These are phyloP conservation scores for Microcera coccophila DNA, from an alignment of 2,329 filamentous ascomycete species.

Conservation along the genomic window DNA sequence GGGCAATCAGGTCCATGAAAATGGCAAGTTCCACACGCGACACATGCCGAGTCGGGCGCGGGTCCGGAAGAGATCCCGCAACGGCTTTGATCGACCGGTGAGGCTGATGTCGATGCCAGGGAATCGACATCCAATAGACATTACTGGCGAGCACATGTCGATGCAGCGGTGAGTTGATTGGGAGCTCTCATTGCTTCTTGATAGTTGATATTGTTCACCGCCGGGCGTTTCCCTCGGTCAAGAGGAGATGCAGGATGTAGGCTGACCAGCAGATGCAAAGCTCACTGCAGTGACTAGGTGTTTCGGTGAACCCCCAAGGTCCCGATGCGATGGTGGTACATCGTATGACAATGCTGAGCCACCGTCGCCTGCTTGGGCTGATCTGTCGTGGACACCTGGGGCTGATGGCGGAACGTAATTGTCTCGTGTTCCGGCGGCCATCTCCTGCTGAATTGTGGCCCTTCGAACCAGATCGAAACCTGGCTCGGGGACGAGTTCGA, in stretches of 20 bases:
- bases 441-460: not conserved
- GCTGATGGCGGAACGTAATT: not conserved
- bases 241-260: not conserved
- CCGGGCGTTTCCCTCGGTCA: not conserved
- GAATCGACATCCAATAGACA: not conserved
- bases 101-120: not conserved
- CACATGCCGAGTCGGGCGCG: no score
- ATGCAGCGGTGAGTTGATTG: not conserved
- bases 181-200: not conserved
- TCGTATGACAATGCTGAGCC: slow-evolving; percentile 2
- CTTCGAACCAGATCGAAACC: not conserved
- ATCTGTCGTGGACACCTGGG: not conserved
- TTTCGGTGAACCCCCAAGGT: not conserved
- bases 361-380: not conserved
- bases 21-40: no score
- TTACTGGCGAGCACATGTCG: not conserved
- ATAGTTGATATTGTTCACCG: no score
- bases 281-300: not conserved
- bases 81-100: not conserved
- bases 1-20: not conserved
- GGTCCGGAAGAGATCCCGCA: not conserved
- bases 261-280: not conserved
- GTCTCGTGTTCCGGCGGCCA: no score
- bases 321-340: not conserved
- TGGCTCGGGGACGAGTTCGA: not conserved